phyloP scores from a whole-genome alignment of 2,329 filamentous ascomycete genomes.

The Xylaria sp. region DNA sequence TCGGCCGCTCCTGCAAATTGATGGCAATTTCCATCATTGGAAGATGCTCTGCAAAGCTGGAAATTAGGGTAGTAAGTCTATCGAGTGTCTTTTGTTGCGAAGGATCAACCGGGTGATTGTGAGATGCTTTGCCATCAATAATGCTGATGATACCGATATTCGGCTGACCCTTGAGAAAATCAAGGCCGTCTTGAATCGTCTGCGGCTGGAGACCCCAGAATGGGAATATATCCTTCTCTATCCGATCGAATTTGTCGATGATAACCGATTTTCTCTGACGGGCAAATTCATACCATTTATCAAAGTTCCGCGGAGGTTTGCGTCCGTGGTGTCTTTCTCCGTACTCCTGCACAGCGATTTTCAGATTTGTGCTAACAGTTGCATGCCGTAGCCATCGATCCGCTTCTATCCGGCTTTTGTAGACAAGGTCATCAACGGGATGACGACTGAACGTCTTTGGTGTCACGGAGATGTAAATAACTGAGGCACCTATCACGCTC shows the following conservation, averaged over 20 bases:
- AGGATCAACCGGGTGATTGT: slow-evolving; percentile 44
- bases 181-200: slow-evolving; percentile 66
- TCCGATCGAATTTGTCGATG: slow-evolving; percentile 82
- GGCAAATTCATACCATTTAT: slow-evolving; percentile 83
- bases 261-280: slow-evolving; percentile 69
- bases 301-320: slow-evolving; percentile 79
- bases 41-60: slow-evolving; percentile 72
- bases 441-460: slow-evolving; percentile 45
- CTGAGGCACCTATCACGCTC: slow-evolving; percentile 45
- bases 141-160: slow-evolving; percentile 62
- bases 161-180: slow-evolving; percentile 47
- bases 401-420: slow-evolving; percentile 52
- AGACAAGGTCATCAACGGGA: slow-evolving; percentile 57
- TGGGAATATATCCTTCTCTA: slow-evolving; percentile 74
- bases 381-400: slow-evolving; percentile 57
- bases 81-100: slow-evolving; percentile 47
- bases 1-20: slow-evolving; percentile 77
- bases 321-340: slow-evolving; percentile 63
- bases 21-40: slow-evolving; percentile 86
- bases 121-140: slow-evolving; percentile 63
- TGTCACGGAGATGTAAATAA: slow-evolving; percentile 46
- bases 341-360: slow-evolving; percentile 56
- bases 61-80: slow-evolving; percentile 68
- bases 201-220: slow-evolving; percentile 77
- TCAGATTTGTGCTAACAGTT: slow-evolving; percentile 53